These are phyloP conservation scores for Ceratonia siliqua DNA, from an alignment of 306 rosid genomes.

Conservation along the genomic window DNA sequence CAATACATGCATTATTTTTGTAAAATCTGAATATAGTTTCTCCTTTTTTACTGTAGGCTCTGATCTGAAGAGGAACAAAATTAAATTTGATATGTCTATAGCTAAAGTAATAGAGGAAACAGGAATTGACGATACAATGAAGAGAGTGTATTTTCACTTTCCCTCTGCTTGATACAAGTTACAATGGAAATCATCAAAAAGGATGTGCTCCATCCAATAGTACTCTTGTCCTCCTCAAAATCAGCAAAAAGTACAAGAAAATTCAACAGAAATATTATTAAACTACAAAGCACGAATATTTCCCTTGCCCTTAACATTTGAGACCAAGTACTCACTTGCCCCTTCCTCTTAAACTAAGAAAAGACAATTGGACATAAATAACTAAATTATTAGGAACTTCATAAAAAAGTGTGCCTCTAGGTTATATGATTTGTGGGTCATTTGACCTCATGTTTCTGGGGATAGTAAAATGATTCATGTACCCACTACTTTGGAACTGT, in stretches of 20 bases:
- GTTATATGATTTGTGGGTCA: not conserved
- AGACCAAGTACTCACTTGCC: not conserved
- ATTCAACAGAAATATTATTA: not conserved
- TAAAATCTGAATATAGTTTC: not conserved
- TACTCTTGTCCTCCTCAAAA: slow-evolving; percentile 4
- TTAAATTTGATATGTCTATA: slow-evolving; percentile 10
- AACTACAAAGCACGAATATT: not conserved
- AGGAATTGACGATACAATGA: slow-evolving; percentile 16
- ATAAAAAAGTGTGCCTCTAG: not conserved
- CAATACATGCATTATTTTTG: not conserved
- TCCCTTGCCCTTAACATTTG: not conserved
- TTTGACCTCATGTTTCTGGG: not conserved
- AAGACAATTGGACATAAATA: not conserved
- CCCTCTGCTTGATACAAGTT: not conserved
- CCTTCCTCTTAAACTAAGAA: not conserved
- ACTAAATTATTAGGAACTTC: not conserved
- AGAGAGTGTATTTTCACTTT: slow-evolving; percentile 1
- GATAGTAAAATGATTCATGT: not conserved
- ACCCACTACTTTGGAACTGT: not conserved
- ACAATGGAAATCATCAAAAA: not conserved
- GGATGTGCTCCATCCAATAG: not conserved
- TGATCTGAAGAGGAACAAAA: not conserved
- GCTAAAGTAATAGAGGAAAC: not conserved
- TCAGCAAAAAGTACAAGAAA: not conserved
- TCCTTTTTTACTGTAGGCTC: not conserved